Evolutionary conservation across 2,329 filamentous ascomycete species (phyloP), one percentile per base, ranked within the genome.

Genomic region (Hymenotorrendiella dingleyae): DNA sequence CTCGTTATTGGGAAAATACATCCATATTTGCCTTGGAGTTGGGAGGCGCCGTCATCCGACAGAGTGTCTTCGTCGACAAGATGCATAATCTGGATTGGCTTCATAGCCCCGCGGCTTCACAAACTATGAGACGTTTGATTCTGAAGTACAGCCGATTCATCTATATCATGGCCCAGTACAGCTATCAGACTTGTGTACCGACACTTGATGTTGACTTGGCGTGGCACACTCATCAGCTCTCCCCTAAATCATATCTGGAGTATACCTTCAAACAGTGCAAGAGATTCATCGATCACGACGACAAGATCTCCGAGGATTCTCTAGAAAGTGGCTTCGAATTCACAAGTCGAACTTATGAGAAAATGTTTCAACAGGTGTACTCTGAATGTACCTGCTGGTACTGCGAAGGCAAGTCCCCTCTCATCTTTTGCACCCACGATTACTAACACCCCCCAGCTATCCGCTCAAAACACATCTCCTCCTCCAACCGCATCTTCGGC

Each of bases 381-480:
- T 82, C 76, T 1, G 82, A 85, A 61, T 91, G 86, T 55, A 85
- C 79, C 0, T 90, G 86, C 62, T 90, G 85, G 84, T 88, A 90
- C 61, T 94, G 87, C 63, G 86, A 93, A 62, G n/a, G n/a, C n/a
- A n/a, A n/a, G n/a, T n/a, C n/a, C n/a, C n/a, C n/a, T n/a, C n/a
- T n/a, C n/a, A n/a, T n/a, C n/a, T n/a, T n/a, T n/a, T n/a, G n/a
- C n/a, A n/a, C n/a, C n/a, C n/a, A n/a, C n/a, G n/a, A n/a, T n/a
- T n/a, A n/a, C n/a, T n/a, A n/a, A n/a, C n/a, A n/a, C n/a, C n/a
- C n/a, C n/a, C n/a, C n/a, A n/a, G 54, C 80, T 4, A 73, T 82
- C 40, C 77, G 83, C 24, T 67, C 76, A 32, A 65, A 72, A 2
- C 70, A 80, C 54, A 68, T 76, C 2, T 71, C 68, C 9, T 59